Evolutionary conservation across 164 flowering plant species (phyloP).

Genomic region (Berberis vulgaris): DNA sequence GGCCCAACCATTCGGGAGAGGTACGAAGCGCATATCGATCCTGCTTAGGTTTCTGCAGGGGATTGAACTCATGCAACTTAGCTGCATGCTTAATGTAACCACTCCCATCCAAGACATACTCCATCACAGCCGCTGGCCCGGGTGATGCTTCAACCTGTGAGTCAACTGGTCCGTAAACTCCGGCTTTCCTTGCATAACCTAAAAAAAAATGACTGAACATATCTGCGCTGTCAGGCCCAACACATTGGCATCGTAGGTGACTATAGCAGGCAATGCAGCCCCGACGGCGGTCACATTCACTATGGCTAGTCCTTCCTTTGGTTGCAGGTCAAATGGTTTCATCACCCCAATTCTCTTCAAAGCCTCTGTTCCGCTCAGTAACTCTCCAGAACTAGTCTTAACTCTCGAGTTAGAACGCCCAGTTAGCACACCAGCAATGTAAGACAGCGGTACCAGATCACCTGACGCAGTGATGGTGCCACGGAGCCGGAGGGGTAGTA

Average conservation of each 20-base stretch:
- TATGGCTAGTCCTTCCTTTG: conserved; percentile 16
- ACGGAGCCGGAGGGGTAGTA: conserved; percentile 5
- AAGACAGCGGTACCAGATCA: conserved; percentile 9
- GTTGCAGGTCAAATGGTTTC: conserved; percentile 8
- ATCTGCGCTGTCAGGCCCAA: conserved; percentile 10
- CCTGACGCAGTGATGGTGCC: conserved; percentile 14
- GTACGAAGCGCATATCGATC: conserved; percentile 66
- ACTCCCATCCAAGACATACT: conserved; percentile 10
- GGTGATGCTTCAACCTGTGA: conserved; percentile 18
- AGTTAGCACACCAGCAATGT: conserved; percentile 12
- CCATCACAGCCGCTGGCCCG: conserved; percentile 19
- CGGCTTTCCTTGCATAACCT: conserved; percentile 14
- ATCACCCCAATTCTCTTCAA: not conserved
- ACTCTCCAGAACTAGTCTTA: not conserved
- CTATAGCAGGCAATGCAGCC: conserved; percentile 13
- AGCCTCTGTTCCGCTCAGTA: not conserved
- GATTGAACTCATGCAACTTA: conserved; percentile 42
- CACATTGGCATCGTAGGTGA: conserved; percentile 12
- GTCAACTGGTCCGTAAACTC: conserved; percentile 19
- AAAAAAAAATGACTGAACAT: conserved; percentile 10
- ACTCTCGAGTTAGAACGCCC: conserved; percentile 11
- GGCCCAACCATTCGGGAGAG: conserved; percentile 60
- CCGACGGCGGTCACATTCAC: conserved; percentile 22
- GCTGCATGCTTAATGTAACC: too few species aligned
- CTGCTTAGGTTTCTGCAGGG: conserved; percentile 56